Base-by-base conservation (phyloP, 2,329 filamentous ascomycete species). In the Diaporthe citrichinensis region DNA sequence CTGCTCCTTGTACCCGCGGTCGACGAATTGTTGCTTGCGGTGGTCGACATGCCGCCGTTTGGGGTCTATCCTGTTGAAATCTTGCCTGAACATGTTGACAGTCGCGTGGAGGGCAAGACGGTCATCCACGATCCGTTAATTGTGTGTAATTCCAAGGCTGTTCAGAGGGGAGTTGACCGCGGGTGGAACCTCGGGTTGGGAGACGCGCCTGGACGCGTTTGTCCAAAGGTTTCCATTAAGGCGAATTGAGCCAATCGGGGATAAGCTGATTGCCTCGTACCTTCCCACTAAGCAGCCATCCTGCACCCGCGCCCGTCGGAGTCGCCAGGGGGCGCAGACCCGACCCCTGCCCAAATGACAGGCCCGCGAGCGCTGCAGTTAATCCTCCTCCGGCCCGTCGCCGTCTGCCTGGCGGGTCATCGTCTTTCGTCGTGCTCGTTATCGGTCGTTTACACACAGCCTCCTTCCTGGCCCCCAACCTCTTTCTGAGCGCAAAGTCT, bases 21-120 rank as follows among this genome's bases (percentile, higher is more conserved):
- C 89, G 74, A 94, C 94, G 82, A 98, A 98, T 84, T 98, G 96
- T 83, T 92, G 94, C 86, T 95, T 97, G 81, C 95, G 94, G 82
- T 94, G 87, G 83, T 98, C 94, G 65, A 92, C 89, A 77, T 92
- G 92, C 78, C 95, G 94, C 81, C 95, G 88, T 85, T 98, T 98
- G 4, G 93, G 81, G 73, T 91, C 89, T 75, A 90, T 86, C 58
- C 90, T 88, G 78, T 88, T 89, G 78, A 85, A 85, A 78, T 88
- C 86, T 80, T 88, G 86, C 76, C 87, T 84, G 79, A 89, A 82
- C 88, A 90, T 90, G 25, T 46, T 77, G 68, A 51, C 55, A 41
- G 53, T 69, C 51, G 39, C 39, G 44, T 31, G 62, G 71, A 25
- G 44, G 25, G 4, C 55, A 58, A 23, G 51, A 34, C n/a, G 23